Percentiles rank a stretch among this genome's conserved stretches.
phyloP scores from a whole-genome alignment of 306 rosid genomes.

The Citrullus mucosospermus region DNA sequence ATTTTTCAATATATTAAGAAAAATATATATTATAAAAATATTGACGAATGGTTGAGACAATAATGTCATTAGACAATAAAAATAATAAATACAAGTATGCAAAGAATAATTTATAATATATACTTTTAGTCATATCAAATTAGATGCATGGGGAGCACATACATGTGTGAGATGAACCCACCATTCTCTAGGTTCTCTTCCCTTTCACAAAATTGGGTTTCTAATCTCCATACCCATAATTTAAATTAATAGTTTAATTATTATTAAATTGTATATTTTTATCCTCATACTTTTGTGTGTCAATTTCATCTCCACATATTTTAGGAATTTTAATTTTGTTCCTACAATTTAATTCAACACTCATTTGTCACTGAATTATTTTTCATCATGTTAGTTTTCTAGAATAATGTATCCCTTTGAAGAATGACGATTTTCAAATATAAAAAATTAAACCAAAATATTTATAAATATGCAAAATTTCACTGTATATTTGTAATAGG shows the following conservation, averaged over 20 bases:
- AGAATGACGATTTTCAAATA: no score
- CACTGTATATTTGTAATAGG: no score
- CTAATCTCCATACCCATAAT: background rate
- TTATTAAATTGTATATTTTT: background rate
- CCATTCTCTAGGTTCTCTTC: background rate
- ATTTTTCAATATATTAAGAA: background rate
- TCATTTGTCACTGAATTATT: no score
- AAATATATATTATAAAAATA: background rate
- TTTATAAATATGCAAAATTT: no score
- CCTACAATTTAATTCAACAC: no score
- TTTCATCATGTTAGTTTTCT: no score
- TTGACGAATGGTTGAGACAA: background rate
- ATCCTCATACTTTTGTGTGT: background rate
- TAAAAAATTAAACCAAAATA: no score
- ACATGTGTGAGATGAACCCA: background rate
- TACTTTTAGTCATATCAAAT: background rate
- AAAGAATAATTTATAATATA: background rate
- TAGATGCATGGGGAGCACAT: slow-evolving; percentile 1
- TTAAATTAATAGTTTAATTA: background rate
- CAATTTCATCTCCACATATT: background rate
- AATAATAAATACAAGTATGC: background rate
- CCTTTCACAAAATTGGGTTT: background rate
- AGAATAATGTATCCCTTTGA: no score
- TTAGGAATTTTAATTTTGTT: background rate
- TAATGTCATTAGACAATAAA: background rate